phyloP scores from a whole-genome alignment of 306 rosid genomes.

The Trifolium repens region DNA sequence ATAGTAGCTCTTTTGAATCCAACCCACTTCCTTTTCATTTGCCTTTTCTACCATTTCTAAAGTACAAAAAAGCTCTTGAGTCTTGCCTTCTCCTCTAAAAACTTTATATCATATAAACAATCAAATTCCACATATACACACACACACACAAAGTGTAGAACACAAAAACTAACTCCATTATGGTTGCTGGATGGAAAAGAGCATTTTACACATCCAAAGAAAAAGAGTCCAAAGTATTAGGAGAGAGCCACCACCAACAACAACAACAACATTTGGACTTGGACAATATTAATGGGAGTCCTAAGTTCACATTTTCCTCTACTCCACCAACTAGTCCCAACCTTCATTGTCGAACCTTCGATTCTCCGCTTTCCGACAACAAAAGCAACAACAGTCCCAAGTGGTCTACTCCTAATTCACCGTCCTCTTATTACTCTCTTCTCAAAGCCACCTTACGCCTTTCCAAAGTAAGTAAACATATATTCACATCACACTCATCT shows the following conservation, averaged over 20 bases:
- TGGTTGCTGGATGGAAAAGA: conserved; percentile 94
- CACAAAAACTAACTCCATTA: conserved; percentile 10
- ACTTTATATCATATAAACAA: background rate
- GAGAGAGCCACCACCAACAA: conserved; percentile 25
- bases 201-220: conserved; percentile 67
- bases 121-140: conserved; percentile 3
- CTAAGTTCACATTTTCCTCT: conserved; percentile 72
- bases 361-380: conserved; percentile 61
- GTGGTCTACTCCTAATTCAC: conserved; percentile 73
- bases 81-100: background rate
- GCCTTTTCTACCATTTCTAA: background rate
- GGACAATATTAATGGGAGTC: conserved; percentile 41
- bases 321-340: conserved; percentile 65
- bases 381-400: conserved; percentile 55
- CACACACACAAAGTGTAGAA: background rate
- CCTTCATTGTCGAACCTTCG: conserved; percentile 69
- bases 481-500: background rate
- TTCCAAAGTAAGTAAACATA: conserved; percentile 58
- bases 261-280: conserved; percentile 43
- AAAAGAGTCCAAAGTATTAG: conserved; percentile 34
- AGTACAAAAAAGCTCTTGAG: conserved; percentile 12
- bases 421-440: conserved; percentile 68
- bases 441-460: conserved; percentile 68
- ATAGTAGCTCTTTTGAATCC: conserved; percentile 35
- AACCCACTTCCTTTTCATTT: conserved; percentile 21